Evolutionary conservation across 768 basidiomycete species (phyloP).

Genomic region (Tulasnella sp.): DNA sequence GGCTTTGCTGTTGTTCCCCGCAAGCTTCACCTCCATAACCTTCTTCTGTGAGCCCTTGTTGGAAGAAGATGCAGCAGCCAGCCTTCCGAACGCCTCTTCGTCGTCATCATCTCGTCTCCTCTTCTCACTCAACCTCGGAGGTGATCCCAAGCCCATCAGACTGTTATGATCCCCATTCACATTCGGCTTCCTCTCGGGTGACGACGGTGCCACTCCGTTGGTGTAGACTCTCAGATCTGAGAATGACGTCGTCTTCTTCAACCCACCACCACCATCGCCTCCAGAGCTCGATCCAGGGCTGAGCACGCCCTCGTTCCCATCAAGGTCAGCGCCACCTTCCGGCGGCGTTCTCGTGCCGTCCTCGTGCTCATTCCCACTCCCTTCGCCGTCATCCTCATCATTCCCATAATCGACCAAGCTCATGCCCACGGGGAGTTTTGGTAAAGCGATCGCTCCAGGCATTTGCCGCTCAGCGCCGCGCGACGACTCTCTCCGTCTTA

Average conservation of each 20-base stretch:
- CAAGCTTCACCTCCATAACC: conserved; percentile 20
- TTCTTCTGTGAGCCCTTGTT: conserved; percentile 33
- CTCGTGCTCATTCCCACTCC: conserved; percentile 44
- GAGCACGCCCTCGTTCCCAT: neutral
- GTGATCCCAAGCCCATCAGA: conserved; percentile 25
- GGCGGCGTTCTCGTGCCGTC: conserved; percentile 4
- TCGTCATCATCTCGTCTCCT: conserved; percentile 56
- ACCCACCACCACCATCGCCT: neutral
- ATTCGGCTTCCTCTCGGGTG: conserved; percentile 30
- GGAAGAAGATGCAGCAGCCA: conserved; percentile 42
- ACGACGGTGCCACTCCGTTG: conserved; percentile 22
- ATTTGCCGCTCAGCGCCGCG: neutral
- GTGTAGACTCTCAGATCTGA: conserved; percentile 16
- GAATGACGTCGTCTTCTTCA: neutral
- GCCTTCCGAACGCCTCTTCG: conserved; percentile 52
- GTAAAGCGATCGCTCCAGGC: neutral
- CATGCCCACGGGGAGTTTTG: neutral
- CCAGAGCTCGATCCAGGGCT: neutral
- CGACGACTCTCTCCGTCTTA: too few species aligned
- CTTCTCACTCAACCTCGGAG: conserved; percentile 55
- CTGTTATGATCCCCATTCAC: conserved; percentile 18
- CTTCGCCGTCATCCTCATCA: conserved; percentile 47
- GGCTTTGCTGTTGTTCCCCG: neutral
- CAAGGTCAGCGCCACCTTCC: neutral
- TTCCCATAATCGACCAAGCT: conserved; percentile 62